Base-by-base conservation (phyloP, 2,329 filamentous ascomycete genomes). In the Aspergillus floridensis region DNA sequence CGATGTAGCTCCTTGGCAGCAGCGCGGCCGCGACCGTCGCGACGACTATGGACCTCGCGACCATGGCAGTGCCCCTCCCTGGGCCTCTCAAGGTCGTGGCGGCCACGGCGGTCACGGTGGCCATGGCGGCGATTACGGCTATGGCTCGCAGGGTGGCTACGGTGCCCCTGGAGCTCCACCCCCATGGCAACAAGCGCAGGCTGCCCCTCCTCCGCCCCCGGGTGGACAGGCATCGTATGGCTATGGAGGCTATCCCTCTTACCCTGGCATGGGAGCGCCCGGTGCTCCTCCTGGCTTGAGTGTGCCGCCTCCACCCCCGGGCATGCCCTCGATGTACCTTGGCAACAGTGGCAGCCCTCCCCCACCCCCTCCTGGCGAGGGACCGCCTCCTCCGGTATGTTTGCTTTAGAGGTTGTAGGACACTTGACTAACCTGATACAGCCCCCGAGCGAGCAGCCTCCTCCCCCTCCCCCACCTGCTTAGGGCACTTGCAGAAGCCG, bases 1-100 rank as follows among this genome's bases (percentile, higher is more conserved):
- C 59, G 91, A 88, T 59, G 85, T 91, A 73, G 92, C 92, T 66
- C 92, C 92, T 7, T 96, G 93, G 91, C 79, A 82, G 72, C 80
- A 80, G 62, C 73, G 78, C 63, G 77, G 79, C 60, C 81, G 82
- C 62, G 86, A 89, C 58, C 79, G 77, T 58, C 77, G 81, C 56
- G 79, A 82, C 48, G 80, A 83, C 64, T 79, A 80, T 54, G 74
- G 70, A 22, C 66, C 70, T 44, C 74, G 74, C 58, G 76, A 77
- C 59, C 68, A 74, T n/a, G 74, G 74, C 49, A 65, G 68, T 51
- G 62, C 70, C 29, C 63, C 74, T 24, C 74, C 74, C 52, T 75
- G 73, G 73, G 71, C 70, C 47, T 55, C 63, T 3, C 72, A 74
- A 55, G 62, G 83, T 66, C 79, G 76, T 49, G 56, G 59, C 59